Percentiles rank a stretch among this genome's conserved stretches.
Conservation (phyloP, 2,329 filamentous ascomycete species). For the Ceratocystis cacaofunesta region DNA sequence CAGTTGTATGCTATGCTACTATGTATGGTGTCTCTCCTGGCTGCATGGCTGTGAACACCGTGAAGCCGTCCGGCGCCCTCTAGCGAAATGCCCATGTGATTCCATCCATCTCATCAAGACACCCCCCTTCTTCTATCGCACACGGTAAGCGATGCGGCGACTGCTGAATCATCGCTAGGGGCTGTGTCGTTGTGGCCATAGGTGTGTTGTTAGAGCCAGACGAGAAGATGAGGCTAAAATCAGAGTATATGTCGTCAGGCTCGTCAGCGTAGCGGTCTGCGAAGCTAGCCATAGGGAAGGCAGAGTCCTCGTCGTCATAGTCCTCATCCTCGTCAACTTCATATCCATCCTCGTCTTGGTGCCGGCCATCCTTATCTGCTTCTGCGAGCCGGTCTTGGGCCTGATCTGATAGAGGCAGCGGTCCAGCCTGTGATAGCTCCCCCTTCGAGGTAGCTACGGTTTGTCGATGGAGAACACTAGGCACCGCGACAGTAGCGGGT, state of each 20-base stretch:
- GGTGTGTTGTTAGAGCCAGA: conserved; percentile 21
- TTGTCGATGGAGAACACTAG: background rate
- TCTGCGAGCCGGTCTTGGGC: too few species aligned
- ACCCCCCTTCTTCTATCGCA: conserved; percentile 24
- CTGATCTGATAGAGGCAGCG: background rate
- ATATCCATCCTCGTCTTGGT: background rate
- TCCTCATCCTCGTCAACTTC: conserved; percentile 21
- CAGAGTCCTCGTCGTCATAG: conserved; percentile 32
- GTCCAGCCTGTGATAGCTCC: background rate
- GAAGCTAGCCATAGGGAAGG: conserved; percentile 34
- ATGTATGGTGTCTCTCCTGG: background rate
- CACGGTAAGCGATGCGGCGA: background rate
- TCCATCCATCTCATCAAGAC: conserved; percentile 41
- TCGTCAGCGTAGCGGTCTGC: conserved; percentile 34
- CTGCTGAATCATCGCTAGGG: background rate
- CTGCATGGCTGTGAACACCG: background rate
- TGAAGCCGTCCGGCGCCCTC: background rate
- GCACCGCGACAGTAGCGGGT: background rate
- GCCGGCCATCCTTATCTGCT: background rate
- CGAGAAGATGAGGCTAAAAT: conserved; percentile 39
- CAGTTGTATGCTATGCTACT: too few species aligned
- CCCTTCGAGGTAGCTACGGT: background rate
- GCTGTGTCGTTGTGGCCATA: conserved; percentile 21
- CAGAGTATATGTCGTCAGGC: conserved; percentile 38
- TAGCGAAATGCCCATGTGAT: conserved; percentile 31